phyloP scores from a whole-genome alignment of 2,329 filamentous ascomycete species.

The Cytospora leucostoma region DNA sequence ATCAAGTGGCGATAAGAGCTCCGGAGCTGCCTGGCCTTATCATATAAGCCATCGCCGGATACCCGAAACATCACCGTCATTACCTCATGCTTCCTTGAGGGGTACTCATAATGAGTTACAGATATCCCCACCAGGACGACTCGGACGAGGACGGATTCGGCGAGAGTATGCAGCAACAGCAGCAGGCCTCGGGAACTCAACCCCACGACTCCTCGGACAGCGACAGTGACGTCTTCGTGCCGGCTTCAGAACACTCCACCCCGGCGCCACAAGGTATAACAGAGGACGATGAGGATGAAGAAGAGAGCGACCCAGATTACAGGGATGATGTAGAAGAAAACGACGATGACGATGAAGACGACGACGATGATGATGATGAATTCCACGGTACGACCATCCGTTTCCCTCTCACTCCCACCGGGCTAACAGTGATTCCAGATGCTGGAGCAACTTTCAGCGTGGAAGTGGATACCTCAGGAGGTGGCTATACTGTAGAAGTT shows the following conservation, averaged over 20 bases:
- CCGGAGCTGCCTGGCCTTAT: slow-evolving; percentile 16
- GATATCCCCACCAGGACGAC: slow-evolving; percentile 26
- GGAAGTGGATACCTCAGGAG: no score
- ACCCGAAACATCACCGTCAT: neutral
- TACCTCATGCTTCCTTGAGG: neutral
- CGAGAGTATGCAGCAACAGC: slow-evolving; percentile 22
- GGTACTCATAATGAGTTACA: slow-evolving; percentile 21
- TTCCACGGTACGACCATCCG: slow-evolving; percentile 17
- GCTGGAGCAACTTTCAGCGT: slow-evolving; percentile 10
- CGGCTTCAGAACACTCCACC: slow-evolving; percentile 15
- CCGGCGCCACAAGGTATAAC: slow-evolving; percentile 4
- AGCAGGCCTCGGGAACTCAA: slow-evolving; percentile 3
- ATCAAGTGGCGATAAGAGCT: slow-evolving; percentile 20
- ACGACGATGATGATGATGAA: slow-evolving; percentile 35
- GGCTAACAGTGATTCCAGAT: slow-evolving; percentile 19
- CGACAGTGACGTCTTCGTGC: slow-evolving; percentile 26
- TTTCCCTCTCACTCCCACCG: neutral
- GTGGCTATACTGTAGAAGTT: slow-evolving; percentile 18
- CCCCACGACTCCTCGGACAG: slow-evolving; percentile 9
- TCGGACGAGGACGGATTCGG: slow-evolving; percentile 27
- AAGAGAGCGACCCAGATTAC: slow-evolving; percentile 33
- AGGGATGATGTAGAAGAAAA: slow-evolving; percentile 25
- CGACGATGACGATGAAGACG: slow-evolving; percentile 33
- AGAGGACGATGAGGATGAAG: slow-evolving; percentile 27
- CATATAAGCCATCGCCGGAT: slow-evolving; percentile 20